Evolutionary conservation across 345 rosid genomes (phyloP).

Genomic region (Abelmoschus esculentus): DNA sequence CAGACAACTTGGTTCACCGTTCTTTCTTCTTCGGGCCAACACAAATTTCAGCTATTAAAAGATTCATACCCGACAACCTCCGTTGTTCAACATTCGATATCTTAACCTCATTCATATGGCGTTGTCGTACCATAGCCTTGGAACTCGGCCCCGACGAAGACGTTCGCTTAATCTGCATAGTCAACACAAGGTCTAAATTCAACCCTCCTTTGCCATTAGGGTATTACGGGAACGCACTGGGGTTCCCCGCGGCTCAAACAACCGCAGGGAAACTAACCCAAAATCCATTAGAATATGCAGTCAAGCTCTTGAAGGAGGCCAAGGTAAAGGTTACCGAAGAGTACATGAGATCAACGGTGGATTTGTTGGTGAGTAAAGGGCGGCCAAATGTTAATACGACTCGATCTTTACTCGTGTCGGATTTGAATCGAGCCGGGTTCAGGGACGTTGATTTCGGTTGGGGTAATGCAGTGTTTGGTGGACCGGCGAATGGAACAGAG

Average conservation of each 20-base stretch:
- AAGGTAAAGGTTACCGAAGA: background rate
- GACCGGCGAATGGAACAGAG: background rate
- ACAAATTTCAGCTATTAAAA: slow-evolving; percentile 19
- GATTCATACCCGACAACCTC: slow-evolving; percentile 14
- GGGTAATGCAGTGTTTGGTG: background rate
- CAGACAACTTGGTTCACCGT: slow-evolving; percentile 5
- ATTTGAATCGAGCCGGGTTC: background rate
- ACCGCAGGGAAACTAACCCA: background rate
- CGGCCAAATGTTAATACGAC: background rate
- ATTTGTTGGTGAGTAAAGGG: background rate
- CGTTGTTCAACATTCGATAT: slow-evolving; percentile 20
- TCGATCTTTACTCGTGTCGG: background rate
- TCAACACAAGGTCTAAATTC: background rate
- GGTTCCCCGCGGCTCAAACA: background rate
- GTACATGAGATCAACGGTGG: background rate
- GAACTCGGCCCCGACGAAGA: background rate
- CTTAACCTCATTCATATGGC: slow-evolving; percentile 25
- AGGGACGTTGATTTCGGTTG: background rate
- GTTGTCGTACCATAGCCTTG: background rate
- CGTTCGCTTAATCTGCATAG: background rate
- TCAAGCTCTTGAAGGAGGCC: background rate
- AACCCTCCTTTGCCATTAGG: background rate
- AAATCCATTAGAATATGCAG: background rate
- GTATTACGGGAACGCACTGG: background rate
- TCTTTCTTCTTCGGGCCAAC: slow-evolving; percentile 25